Evolutionary conservation across 352 stramenopile genomes (phyloP).

Genomic region (Pythium utonaiense): DNA sequence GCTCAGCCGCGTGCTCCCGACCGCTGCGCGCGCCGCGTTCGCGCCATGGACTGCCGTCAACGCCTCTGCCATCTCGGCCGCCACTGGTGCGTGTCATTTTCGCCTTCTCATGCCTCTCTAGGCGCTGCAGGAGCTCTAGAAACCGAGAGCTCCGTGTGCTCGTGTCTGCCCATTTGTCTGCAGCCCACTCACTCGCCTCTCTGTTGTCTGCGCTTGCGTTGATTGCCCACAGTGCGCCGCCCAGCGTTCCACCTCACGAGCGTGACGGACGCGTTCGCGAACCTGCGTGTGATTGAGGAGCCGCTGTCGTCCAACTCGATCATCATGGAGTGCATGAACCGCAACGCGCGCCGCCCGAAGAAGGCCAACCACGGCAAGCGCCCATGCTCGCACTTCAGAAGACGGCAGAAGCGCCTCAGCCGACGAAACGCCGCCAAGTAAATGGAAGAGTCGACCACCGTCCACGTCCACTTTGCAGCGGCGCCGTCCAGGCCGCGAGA

Average conservation of each 20-base stretch:
- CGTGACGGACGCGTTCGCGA: slow-evolving; percentile 29
- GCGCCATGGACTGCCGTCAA: slow-evolving; percentile 11
- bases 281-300: slow-evolving; percentile 48
- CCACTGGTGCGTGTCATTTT: slow-evolving; percentile 11
- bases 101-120: neutral
- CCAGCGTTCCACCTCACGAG: slow-evolving; percentile 16
- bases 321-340: slow-evolving; percentile 77
- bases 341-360: slow-evolving; percentile 79
- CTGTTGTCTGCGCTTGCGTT: no score
- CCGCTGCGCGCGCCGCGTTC: slow-evolving; percentile 25
- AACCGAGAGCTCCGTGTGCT: no score
- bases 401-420: slow-evolving; percentile 77
- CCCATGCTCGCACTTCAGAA: slow-evolving; percentile 75
- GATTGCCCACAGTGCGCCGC: slow-evolving; percentile 18
- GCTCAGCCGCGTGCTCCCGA: slow-evolving; percentile 26
- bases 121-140: neutral
- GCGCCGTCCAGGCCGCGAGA: slow-evolving; percentile 6
- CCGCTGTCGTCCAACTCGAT: slow-evolving; percentile 35
- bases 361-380: slow-evolving; percentile 89
- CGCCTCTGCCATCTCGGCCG: slow-evolving; percentile 9
- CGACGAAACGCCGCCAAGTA: slow-evolving; percentile 38
- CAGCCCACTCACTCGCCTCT: no score
- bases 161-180: no score
- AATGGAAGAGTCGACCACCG: neutral
- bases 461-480: neutral